Percentiles rank a stretch among this genome's conserved stretches.
Evolutionary conservation across 1,284 basidiomycete genomes (phyloP).

Genomic region (Exobasidium rhododendri): DNA sequence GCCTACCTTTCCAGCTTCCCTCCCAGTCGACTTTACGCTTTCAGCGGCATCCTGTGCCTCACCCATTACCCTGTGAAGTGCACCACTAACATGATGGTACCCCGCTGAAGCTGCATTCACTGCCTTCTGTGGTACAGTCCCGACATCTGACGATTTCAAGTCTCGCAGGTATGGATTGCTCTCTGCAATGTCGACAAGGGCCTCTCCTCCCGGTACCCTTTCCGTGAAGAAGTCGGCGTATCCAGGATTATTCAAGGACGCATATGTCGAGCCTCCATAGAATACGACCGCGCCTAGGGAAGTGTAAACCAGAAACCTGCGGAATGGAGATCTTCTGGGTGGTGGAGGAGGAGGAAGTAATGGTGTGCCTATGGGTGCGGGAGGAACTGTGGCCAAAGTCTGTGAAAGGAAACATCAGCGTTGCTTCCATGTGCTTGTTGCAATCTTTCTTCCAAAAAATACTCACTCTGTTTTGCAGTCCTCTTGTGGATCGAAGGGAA

Average conservation of each 20-base stretch:
- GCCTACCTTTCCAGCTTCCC: conserved; percentile 10
- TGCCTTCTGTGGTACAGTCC: conserved; percentile 37
- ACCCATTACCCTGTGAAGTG: conserved; percentile 32
- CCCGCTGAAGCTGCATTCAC: conserved; percentile 60
- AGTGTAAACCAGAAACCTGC: conserved; percentile 35
- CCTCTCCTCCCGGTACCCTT: conserved; percentile 69
- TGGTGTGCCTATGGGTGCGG: not conserved
- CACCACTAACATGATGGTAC: conserved; percentile 46
- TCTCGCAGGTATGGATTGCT: conserved; percentile 35
- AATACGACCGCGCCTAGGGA: conserved; percentile 38
- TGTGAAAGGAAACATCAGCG: not conserved
- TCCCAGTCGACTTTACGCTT: conserved; percentile 27
- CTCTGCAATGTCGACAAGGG: conserved; percentile 59
- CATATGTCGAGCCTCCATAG: conserved; percentile 47
- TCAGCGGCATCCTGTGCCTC: conserved; percentile 37
- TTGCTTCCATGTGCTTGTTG: not conserved
- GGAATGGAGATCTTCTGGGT: not conserved
- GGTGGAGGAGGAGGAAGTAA: not conserved
- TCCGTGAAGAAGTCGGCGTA: conserved; percentile 74
- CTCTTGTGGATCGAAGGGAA: not conserved
- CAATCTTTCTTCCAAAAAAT: too few relatives aligned
- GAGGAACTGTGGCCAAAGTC: not conserved
- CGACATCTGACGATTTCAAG: conserved; percentile 31
- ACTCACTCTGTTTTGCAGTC: not conserved
- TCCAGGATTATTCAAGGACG: conserved; percentile 40